phyloP scores from a whole-genome alignment of 2,329 filamentous ascomycete species.

The Anisogramma anomala region DNA sequence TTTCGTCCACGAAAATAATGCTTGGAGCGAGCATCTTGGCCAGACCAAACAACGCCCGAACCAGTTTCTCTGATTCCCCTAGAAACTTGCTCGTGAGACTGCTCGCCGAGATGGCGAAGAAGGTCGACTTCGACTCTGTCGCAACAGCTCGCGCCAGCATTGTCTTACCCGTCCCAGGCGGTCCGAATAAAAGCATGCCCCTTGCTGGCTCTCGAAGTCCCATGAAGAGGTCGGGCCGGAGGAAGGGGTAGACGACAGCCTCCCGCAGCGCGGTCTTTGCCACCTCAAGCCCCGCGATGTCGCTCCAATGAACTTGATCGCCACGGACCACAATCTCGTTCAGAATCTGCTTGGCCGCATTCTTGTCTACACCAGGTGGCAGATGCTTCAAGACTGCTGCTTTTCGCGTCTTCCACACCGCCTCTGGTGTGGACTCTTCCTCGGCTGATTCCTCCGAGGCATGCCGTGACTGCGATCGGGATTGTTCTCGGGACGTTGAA shows the following conservation, averaged over 20 bases:
- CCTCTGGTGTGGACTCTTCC: conserved; percentile 29
- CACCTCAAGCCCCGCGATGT: conserved; percentile 80
- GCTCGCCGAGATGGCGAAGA: conserved; percentile 93
- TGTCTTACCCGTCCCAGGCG: conserved; percentile 95
- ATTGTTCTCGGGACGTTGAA: conserved; percentile 1
- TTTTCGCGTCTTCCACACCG: conserved; percentile 51
- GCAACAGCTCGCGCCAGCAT: conserved; percentile 94
- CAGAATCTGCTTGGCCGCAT: conserved; percentile 79
- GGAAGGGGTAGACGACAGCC: conserved; percentile 91
- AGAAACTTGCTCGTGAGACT: conserved; percentile 92
- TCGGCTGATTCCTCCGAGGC: conserved; percentile 28
- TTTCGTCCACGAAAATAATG: conserved; percentile 98
- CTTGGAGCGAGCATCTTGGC: conserved; percentile 81
- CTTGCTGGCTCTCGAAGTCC: conserved; percentile 85
- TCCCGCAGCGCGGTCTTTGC: conserved; percentile 90
- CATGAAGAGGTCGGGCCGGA: conserved; percentile 91
- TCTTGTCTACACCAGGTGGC: conserved; percentile 69
- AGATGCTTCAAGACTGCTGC: conserved; percentile 61
- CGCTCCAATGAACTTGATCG: conserved; percentile 88
- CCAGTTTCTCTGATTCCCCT: conserved; percentile 92
- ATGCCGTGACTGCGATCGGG: conserved; percentile 9
- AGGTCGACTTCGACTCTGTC: conserved; percentile 87
- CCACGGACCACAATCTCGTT: conserved; percentile 93
- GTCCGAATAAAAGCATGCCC: conserved; percentile 92
- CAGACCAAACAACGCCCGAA: conserved; percentile 80